These are phyloP conservation scores for Cryptosporidium felis DNA, from an alignment of 169 alveolate genomes.

Conservation along the genomic window DNA sequence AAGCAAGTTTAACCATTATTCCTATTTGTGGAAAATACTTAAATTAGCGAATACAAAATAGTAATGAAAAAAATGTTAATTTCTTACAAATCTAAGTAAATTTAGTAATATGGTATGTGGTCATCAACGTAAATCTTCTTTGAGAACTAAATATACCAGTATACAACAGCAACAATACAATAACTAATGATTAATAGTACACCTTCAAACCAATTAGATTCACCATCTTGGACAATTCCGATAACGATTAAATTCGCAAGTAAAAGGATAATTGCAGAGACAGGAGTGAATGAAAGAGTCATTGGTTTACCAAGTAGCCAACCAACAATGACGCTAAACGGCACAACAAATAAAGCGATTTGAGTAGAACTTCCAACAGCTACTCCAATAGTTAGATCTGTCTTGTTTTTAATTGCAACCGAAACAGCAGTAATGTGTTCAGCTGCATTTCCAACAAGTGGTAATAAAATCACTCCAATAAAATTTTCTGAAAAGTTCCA, in stretches of 20 bases:
- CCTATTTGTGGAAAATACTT: too few relatives aligned
- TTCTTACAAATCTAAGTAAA: constrained; percentile 56
- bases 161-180: constrained; percentile 80
- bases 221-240: constrained; percentile 87
- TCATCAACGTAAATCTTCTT: constrained; percentile 70
- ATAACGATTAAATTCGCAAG: constrained; percentile 79
- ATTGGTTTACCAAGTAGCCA: constrained; percentile 86
- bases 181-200: constrained; percentile 83
- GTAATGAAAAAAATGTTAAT: constrained; percentile 70
- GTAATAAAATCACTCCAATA: constrained; percentile 88
- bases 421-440: constrained; percentile 86
- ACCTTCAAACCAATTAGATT: constrained; percentile 88
- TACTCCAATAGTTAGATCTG: constrained; percentile 87
- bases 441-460: constrained; percentile 85
- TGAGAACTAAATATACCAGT: constrained; percentile 75
- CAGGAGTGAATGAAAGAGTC: constrained; percentile 83
- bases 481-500: constrained; percentile 80
- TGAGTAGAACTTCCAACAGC: constrained; percentile 88
- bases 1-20: too few relatives aligned
- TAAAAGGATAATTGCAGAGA: constrained; percentile 79
- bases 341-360: constrained; percentile 84
- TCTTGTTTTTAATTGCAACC: constrained; percentile 85
- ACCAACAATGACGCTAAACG: constrained; percentile 86
- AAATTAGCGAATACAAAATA: too few relatives aligned
- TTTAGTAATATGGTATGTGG: constrained; percentile 71